These are phyloP conservation scores for Ambrosia trifida DNA, from an alignment of 129 eudicot species.

Conservation along the genomic window DNA sequence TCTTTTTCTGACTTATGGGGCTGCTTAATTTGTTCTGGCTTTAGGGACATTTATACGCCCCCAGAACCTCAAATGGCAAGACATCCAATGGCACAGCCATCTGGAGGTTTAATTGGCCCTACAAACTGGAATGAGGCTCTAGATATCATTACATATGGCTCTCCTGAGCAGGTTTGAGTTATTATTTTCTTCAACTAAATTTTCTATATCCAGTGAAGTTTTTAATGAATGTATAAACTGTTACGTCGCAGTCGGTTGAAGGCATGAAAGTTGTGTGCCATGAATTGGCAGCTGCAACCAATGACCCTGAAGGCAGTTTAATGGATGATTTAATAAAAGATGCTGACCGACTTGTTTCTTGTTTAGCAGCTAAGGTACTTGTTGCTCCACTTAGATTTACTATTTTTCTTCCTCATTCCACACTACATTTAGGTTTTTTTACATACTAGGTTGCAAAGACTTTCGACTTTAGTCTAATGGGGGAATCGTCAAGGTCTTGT, in stretches of 20 bases:
- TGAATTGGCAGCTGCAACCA: slow-evolving; percentile 67
- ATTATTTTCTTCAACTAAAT: slow-evolving; percentile 1
- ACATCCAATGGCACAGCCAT: slow-evolving; percentile 48
- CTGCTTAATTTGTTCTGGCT: slow-evolving; percentile 90
- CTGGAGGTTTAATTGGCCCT: slow-evolving; percentile 67
- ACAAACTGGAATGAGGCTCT: slow-evolving; percentile 98
- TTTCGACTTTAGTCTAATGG: slow-evolving; percentile 81
- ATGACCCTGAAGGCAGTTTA: slow-evolving; percentile 77
- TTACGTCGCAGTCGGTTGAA: slow-evolving; percentile 84
- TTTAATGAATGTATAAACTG: slow-evolving; percentile 11
- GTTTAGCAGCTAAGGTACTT: slow-evolving; percentile 81
- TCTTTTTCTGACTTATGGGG: slow-evolving; percentile 15
- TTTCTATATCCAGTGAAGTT: neutral
- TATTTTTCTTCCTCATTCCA: neutral
- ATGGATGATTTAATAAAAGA: slow-evolving; percentile 85
- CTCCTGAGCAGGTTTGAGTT: slow-evolving; percentile 84
- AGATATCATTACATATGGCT: slow-evolving; percentile 80
- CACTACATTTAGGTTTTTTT: neutral
- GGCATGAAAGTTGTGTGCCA: slow-evolving; percentile 99
- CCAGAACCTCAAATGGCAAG: slow-evolving; percentile 75
- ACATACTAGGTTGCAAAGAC: slow-evolving; percentile 83
- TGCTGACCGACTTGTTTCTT: slow-evolving; percentile 93
- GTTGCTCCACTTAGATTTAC: neutral
- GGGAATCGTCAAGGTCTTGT: slow-evolving; percentile 97
- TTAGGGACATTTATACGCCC: slow-evolving; percentile 67